Conservation (phyloP, 768 basidiomycete species). For the Phanerochaete sordida region DNA sequence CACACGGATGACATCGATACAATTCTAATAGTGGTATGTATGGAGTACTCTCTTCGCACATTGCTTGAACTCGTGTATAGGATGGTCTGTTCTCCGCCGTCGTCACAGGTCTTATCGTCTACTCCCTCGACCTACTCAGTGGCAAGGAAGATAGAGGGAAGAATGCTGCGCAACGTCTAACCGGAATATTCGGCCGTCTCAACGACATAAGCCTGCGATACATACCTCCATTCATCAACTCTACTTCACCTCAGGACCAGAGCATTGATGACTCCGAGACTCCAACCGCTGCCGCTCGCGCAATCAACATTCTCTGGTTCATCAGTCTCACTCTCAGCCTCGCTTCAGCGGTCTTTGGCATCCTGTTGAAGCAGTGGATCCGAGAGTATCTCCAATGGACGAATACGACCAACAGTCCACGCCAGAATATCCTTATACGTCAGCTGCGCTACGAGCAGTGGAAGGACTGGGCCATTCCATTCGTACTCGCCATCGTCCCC, state of each 20-base stretch:
- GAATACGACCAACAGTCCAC: not conserved
- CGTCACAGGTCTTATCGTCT: slow-evolving; percentile 6
- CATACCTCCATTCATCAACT: too few relatives aligned
- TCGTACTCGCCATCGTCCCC: not conserved
- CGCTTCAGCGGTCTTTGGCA: slow-evolving; percentile 5
- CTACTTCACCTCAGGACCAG: too few relatives aligned
- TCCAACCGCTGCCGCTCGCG: not conserved
- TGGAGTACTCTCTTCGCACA: not conserved
- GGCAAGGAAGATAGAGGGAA: too few relatives aligned
- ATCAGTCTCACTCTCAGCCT: slow-evolving; percentile 7
- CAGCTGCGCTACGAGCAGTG: not conserved
- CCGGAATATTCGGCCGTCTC: too few relatives aligned
- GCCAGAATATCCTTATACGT: not conserved
- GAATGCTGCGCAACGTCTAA: too few relatives aligned
- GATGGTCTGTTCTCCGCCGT: slow-evolving; percentile 8
- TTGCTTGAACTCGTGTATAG: not conserved
- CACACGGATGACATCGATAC: slow-evolving; percentile 6
- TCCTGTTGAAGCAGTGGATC: slow-evolving; percentile 11
- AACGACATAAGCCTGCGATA: too few relatives aligned
- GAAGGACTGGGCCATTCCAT: not conserved
- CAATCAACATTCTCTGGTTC: slow-evolving; percentile 13
- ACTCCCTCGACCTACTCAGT: too few relatives aligned
- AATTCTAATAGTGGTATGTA: slow-evolving; percentile 1
- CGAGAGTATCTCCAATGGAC: slow-evolving; percentile 3
- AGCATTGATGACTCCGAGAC: too few relatives aligned